Evolutionary conservation across 2,329 filamentous ascomycete genomes (phyloP), one percentile per base, ranked within the genome.

Genomic region (Magnaporthiopsis rhizophila): DNA sequence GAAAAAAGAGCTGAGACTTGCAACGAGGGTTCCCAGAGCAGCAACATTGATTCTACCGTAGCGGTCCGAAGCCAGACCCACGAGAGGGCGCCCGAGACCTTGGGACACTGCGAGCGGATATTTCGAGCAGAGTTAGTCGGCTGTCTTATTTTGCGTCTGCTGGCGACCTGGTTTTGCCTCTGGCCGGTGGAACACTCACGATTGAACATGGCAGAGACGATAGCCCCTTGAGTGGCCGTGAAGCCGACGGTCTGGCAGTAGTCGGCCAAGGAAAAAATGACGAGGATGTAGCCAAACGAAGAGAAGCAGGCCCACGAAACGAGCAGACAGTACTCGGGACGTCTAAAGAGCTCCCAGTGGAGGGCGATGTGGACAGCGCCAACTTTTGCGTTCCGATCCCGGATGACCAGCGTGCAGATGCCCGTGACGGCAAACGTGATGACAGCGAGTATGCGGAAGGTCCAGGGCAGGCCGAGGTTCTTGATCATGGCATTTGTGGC

Each of bases 11-110:
- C 90, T 83, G 1, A 92, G 66, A 8, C 85, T 87, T 1, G 83
- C 83, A 3, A 88, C 71, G 45, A 90, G 82, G 0, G 89, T 91
- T 72, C 86, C 86, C 0, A 83, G 71, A 2, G 78, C 81, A 0
- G 89, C 87, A 76, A 92, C 87, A 71, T 94, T 93, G 68, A 94
- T 83, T 13, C 89, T 81, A 0, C 91, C 90, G 9, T 88, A 80
- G 1, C 75, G 77, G 72, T 94, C 91, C 65, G 86, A 89, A 65
- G 88, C 88, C 65, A 89, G 85, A 0, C 90, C 91, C 58, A 94
- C 87, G 0, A 87, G 75, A 1, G 90, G 90, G 15, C 90, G 80
- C 1, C 90, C 90, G 13, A 92, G 66, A 2, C 82, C 89, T 71
- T 87, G 85, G 0, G 81, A 80, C n/a, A 86, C 77, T 79, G 60